Base-by-base conservation (phyloP, 495 filamentous ascomycete genomes). In the Xylaria cubensis region DNA sequence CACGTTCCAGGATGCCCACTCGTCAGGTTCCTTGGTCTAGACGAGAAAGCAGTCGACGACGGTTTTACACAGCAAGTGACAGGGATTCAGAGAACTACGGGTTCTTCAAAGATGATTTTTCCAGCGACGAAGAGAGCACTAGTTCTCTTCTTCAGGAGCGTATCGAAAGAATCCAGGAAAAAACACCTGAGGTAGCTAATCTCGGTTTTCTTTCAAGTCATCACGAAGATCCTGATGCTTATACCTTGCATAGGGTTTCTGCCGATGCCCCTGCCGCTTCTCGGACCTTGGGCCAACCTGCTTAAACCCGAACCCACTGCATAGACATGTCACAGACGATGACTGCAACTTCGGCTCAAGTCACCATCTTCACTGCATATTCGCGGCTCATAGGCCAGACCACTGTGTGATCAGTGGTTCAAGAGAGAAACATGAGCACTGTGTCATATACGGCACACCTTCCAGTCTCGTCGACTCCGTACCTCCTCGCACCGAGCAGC, bases 361-460 rank as follows among this genome's bases (percentile, higher is more conserved):
- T 15, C 76, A 78, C 50, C 13, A 15, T 13, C 70, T 69, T 5
- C 76, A 78, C 55, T 78, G 76, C 56, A 58, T 76, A 42, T 78
- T 73, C 21, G 70, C 74, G 4, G 72, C 75, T 41, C 70, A 73
- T n/a, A 13, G 24, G 10, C 73, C 71, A 12, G 50, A 19, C 0
- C 24, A 67, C 1, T 78, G 76, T 44, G 64, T 78, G n/a, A 70
- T 76, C 3, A 26, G 70, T 13, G 21, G 41, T 24, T 71, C 72
- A 13, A 10, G 61, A 19, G 72, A 74, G 24, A 15, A 32, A 2
- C 76, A 78, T 58, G n/a, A 56, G 55, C 65, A 70, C 24, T 78
- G 76, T 21, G 19, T 53, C 29, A n/a, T 19, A 29, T 19, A 13
- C 21, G 32, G 29, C 3, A n/a, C n/a, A 1, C 44, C 17, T 39